A percentile compares a stretch with the other conserved stretches of the same genome.
phyloP scores from a whole-genome alignment of 306 rosid species.

The Castanospermum australe region DNA sequence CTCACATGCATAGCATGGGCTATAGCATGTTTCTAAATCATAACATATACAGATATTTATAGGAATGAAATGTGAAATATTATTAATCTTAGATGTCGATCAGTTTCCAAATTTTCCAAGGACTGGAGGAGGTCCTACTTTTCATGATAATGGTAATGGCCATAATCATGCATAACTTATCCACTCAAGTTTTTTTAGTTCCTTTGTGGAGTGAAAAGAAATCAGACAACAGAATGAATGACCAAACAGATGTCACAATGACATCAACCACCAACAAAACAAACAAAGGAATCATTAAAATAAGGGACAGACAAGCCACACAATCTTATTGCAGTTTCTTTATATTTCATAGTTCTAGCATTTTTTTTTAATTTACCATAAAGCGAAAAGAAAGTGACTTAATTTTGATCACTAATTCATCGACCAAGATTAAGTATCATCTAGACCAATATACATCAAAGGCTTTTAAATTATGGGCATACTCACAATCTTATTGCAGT shows the following conservation, averaged over 20 bases:
- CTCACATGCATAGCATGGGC: not conserved
- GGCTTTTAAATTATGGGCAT: not conserved
- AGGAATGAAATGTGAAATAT: not conserved
- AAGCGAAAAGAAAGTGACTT: not conserved
- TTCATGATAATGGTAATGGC: too few species aligned
- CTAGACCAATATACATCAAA: not conserved
- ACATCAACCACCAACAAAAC: not conserved
- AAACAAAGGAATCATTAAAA: not conserved
- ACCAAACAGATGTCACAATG: not conserved
- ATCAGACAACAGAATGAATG: not conserved
- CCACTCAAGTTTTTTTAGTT: too few species aligned
- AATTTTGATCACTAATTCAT: not conserved
- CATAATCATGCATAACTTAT: too few species aligned
- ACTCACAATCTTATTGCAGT: not conserved
- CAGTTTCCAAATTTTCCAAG: too few species aligned
- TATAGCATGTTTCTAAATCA: not conserved
- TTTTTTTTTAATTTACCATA: not conserved
- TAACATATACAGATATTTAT: not conserved
- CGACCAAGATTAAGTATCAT: not conserved
- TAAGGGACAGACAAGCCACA: not conserved
- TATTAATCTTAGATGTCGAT: not conserved
- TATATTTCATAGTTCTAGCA: not conserved
- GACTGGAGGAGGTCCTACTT: too few species aligned
- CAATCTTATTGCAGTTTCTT: not conserved
- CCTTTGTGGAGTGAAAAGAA: too few species aligned